Evolutionary conservation across 345 rosid genomes (phyloP).

Genomic region (Eucalyptus rudis): DNA sequence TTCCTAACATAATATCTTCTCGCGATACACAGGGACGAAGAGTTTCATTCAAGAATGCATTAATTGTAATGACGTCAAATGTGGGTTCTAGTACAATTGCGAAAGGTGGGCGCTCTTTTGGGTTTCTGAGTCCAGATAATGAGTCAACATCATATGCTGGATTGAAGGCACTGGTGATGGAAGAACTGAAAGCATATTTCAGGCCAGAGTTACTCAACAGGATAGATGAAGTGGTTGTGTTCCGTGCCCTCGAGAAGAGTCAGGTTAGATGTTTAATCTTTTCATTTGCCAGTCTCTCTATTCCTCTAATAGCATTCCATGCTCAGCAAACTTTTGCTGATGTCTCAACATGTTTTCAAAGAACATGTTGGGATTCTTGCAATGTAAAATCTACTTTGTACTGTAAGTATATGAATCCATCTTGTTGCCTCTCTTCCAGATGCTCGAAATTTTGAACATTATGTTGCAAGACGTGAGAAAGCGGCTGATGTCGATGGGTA

Average conservation of each 20-base stretch:
- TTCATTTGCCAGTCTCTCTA: neutral
- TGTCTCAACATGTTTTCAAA: neutral
- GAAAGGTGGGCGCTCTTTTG: conserved; percentile 67
- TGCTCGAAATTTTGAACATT: conserved; percentile 62
- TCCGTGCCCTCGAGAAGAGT: conserved; percentile 63
- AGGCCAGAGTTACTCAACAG: conserved; percentile 96
- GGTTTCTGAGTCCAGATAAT: conserved; percentile 45
- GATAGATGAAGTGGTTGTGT: conserved; percentile 90
- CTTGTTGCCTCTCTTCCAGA: conserved; percentile 20
- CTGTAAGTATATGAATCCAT: neutral
- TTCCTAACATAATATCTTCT: neutral
- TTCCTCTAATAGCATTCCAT: neutral
- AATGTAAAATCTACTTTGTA: neutral
- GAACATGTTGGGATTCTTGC: neutral
- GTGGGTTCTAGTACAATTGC: conserved; percentile 84
- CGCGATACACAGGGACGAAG: conserved; percentile 52
- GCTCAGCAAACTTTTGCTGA: neutral
- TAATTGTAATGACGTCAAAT: conserved; percentile 93
- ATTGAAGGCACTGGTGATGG: conserved; percentile 65
- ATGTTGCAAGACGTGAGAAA: conserved; percentile 84
- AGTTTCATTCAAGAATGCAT: conserved; percentile 89
- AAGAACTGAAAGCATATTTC: conserved; percentile 82
- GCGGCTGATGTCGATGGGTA: conserved; percentile 66
- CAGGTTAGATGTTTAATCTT: conserved; percentile 50
- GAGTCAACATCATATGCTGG: conserved; percentile 55